Evolutionary conservation across 768 basidiomycete genomes (phyloP), one percentile per base, ranked within the genome.

Genomic region (Sarcodon aspratus): DNA sequence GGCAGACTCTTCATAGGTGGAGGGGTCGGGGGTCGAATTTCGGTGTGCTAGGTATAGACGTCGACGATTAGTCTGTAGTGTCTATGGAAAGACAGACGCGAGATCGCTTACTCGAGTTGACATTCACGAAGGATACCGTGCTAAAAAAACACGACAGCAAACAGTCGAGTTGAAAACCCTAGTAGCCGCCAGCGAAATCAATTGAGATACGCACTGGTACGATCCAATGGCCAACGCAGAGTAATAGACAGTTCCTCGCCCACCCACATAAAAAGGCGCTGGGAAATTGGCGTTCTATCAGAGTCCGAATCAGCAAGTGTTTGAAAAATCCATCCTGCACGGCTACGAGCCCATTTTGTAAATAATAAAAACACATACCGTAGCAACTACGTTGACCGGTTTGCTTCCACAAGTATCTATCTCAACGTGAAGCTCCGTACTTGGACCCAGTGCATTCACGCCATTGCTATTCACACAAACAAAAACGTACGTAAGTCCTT

Each of bases 181-280:
- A n/a, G 36, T 5, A 27, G 11, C n/a, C 21, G 31, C n/a, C 35
- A 44, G 21, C 3, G 3, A 8, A 9, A 38, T n/a, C 36, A 12
- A 12, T n/a, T 8, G 46, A 49, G 35, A 49, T 49, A 7, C 40
- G 15, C 11, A 27, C n/a, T 43, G 36, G 44, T 31, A 21, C 10
- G 32, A 40, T 17, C 34, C 27, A 17, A 49, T 42, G 12, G 50
- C 34, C 18, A 34, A 52, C 50, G 6, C 7, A n/a, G 33, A 31
- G 21, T 33, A 8, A 32, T 21, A 8, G 47, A 9, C 18, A 53
- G 38, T 47, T 55, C 59, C 40, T 50, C 15, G 52, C 18, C 65
- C 67, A 45, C 73, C 74, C 43, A 73, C 58, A 53, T 66, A 69
- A 44, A 61, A 66, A 6, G 68, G 63, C 6, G 65, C 59, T 45